These are phyloP conservation scores for Aspergillus piperis DNA, from an alignment of 2,329 filamentous ascomycete genomes.

Conservation along the genomic window DNA sequence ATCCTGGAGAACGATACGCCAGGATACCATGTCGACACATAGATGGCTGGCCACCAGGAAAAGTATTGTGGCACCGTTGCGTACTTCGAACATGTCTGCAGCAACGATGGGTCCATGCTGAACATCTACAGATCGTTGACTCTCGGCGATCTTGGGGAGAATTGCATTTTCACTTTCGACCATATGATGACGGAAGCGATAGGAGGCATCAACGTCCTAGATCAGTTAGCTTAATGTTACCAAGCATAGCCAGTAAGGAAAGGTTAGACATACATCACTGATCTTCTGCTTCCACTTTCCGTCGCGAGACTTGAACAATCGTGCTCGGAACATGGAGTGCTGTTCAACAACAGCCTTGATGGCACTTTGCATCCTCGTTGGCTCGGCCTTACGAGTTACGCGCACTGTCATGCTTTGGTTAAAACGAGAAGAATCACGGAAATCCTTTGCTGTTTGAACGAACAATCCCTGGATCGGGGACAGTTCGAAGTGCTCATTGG, in stretches of 20 bases:
- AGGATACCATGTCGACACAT: slow-evolving; percentile 29
- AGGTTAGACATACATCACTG: slow-evolving; percentile 22
- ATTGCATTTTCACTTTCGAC: slow-evolving; percentile 27
- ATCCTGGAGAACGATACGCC: slow-evolving; percentile 39
- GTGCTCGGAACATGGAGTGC: slow-evolving; percentile 39
- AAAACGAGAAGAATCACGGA: slow-evolving; percentile 30
- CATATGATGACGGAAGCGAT: slow-evolving; percentile 32
- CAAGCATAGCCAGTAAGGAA: not conserved
- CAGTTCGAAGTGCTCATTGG: slow-evolving; percentile 31
- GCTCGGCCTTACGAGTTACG: slow-evolving; percentile 28
- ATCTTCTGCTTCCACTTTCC: slow-evolving; percentile 33
- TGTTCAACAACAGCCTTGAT: slow-evolving; percentile 33
- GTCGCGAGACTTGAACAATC: slow-evolving; percentile 24
- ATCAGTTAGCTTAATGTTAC: slow-evolving; percentile 12
- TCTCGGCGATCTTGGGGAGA: slow-evolving; percentile 31
- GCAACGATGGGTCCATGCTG: slow-evolving; percentile 29
- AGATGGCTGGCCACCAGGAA: slow-evolving; percentile 24
- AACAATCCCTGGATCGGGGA: slow-evolving; percentile 40
- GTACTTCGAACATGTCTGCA: slow-evolving; percentile 22
- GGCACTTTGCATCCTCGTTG: slow-evolving; percentile 28
- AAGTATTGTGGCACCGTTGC: slow-evolving; percentile 15
- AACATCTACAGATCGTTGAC: slow-evolving; percentile 35
- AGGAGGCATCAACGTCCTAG: slow-evolving; percentile 35
- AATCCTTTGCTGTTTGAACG: slow-evolving; percentile 26
- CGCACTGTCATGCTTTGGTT: slow-evolving; percentile 40